Percentiles rank a stretch among this genome's conserved stretches.
Evolutionary conservation across 805 yeast genomes (phyloP).

Genomic region (Kodamaea laetipori): DNA sequence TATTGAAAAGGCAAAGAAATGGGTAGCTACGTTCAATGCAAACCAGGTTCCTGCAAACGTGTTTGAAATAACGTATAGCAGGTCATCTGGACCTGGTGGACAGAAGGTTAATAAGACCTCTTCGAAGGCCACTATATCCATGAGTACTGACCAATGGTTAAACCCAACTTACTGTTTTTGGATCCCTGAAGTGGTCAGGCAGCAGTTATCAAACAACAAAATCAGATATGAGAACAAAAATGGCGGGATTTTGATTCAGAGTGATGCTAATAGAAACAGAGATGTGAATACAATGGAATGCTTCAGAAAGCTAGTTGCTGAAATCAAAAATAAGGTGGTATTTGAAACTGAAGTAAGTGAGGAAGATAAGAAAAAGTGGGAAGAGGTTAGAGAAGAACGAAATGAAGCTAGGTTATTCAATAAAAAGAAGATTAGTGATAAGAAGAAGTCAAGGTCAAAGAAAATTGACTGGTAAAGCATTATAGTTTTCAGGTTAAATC

Average conservation of each 20-base stretch:
- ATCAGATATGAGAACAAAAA: conserved; percentile 57
- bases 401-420: conserved; percentile 36
- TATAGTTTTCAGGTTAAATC: too few relatives aligned
- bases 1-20: conserved; percentile 37
- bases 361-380: conserved; percentile 56
- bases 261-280: conserved; percentile 61
- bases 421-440: conserved; percentile 42
- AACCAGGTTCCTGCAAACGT: conserved; percentile 44
- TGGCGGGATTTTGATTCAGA: conserved; percentile 60
- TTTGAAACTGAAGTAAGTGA: conserved; percentile 51
- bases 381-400: conserved; percentile 30
- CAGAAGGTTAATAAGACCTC: conserved; percentile 79
- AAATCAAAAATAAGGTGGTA: conserved; percentile 48
- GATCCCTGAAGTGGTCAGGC: conserved; percentile 57
- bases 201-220: conserved; percentile 39
- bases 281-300: conserved; percentile 60
- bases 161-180: conserved; percentile 45
- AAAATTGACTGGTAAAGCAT: conserved; percentile 31
- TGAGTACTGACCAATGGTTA: conserved; percentile 47
- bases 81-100: conserved; percentile 87
- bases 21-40: conserved; percentile 41
- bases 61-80: conserved; percentile 49
- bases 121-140: conserved; percentile 64
- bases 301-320: conserved; percentile 55
- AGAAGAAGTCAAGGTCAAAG: conserved; percentile 38